Base-by-base conservation (phyloP, 2,329 filamentous ascomycete species). In the Zymoseptoria passerinii region DNA sequence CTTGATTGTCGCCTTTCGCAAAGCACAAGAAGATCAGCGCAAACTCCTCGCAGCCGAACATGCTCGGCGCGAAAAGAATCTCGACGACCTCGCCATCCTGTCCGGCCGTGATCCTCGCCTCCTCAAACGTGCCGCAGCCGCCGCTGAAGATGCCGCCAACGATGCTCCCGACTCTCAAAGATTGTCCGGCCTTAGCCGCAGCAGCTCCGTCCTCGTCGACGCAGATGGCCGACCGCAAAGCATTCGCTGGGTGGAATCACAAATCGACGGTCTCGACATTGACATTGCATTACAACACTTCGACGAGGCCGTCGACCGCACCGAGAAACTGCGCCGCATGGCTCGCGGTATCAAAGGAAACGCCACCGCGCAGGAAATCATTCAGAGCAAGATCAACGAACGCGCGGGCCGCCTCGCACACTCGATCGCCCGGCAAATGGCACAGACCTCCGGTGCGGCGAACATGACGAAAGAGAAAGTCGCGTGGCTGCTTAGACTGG, bases 171-270 rank as follows among this genome's bases (percentile, higher is more conserved):
- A 58, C 19, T 59, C 61, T 16, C 60, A 61, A 19, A 27, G 49
- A 19, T 55, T 48, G 23, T 61, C 62, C 18, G 66, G 68, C 19
- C 56, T 71, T 18, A 63, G 58, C 27, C 59, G 70, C 28, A 68
- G 66, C 50, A 67, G 67, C 49, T 68, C 67, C 61, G 88, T 96
- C 76, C 83, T 96, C 57, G 92, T 99, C 65, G 94, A 99, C 67
- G 90, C 96, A 13, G 94, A 97, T 68, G 94, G 94, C 53, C 95
- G 95, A 68, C 92, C 96, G 73, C 90, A 97, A 71, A 96, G 94
- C 71, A 81, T 99, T 52, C 88, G 92, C 55, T 96, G 90, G 90
- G 90, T 99, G 0, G 94, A 99, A 72, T 85, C 86, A 55, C 90
- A 97, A 74, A 89, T 99, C 73, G 94, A 99, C 70, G 90, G 95